Base-by-base conservation (phyloP, 305 asterid genomes). In the Fraxinus nigra region DNA sequence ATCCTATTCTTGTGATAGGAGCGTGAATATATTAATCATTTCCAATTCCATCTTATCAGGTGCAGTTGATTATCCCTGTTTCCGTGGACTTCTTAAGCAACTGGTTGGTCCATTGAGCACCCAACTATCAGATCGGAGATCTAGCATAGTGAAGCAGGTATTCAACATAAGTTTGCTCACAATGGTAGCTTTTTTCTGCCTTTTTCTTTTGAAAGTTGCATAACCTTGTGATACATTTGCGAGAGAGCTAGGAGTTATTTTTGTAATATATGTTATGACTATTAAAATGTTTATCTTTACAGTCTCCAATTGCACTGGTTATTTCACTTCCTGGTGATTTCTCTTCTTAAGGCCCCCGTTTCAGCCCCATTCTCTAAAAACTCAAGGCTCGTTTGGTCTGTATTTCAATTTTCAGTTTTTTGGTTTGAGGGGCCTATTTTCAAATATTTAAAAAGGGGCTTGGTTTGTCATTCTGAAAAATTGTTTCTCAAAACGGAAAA, bases 131-230 rank as follows among this genome's bases (percentile, higher is more conserved):
- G 99, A 97, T 87, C 91, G 99, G 77, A 93, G 99, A 83, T 97
- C 99, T 85, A 97, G 96, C 90, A 94, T 97, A 82, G 99, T 97
- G 88, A 94, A 97, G 92, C 98, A 97, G 99, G 99, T 94, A 40
- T 79, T 84, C 56, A 14, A 11, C 79, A 59, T 51, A 65, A 43
- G 85, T 75, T 79, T 34, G 86, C 78, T 46, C 40, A 56, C 37
- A 59, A 76, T 75, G 24, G 24, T 81, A 81, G 59, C 77, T 26
- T 80, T 72, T 73, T 28, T 14, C 37, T 13, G 75, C 22, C 75
- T 28, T 28, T 51, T 32, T 30, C 30, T 32, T 14, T 14, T 43
- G 84, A 59, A 79, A 35, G 74, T 75, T 40, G 38, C 40, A 67
- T 7, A 22, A 34, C 51, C 79, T 51, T 74, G 69, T 43, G 54